Base-by-base conservation (phyloP, 441 rosid genomes). In the Mallotus japonicus region DNA sequence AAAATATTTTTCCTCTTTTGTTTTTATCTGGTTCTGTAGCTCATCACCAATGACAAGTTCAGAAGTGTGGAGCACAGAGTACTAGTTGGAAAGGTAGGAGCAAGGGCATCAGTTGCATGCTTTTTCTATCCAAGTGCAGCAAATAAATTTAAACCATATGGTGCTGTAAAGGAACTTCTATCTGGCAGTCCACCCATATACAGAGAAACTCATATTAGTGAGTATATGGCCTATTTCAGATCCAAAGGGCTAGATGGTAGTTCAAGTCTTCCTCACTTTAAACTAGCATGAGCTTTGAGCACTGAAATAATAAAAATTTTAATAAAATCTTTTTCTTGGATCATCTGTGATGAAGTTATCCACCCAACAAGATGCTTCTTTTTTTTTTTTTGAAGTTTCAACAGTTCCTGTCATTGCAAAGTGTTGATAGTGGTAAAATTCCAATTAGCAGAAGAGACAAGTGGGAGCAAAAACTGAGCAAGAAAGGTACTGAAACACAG, bases 1-100 rank as follows among this genome's bases (percentile, higher is more conserved):
- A 37, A 37, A 37, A 37, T 37, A 37, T 37, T 3, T 37, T 4
- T 37, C 47, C 47, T 42, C 8, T 13, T 7, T 1, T 62, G 10
- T 16, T 8, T 62, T 15, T 16, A 4, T 62, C 5, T 14, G 17
- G 37, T 4, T 72, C 0, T 67, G 62, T 55, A 79, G 89, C 78
- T 86, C 8, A 70, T 80, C 74, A 78, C 73, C 55, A 86, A 86
- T 32, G 77, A 72, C 72, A 81, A 76, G 77, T 83, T 86, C 77
- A 77, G 57, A 56, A 86, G 90, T 34, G 88, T 77, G 78, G 85
- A 86, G 76, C 90, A 86, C n/a, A 77, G 88, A 60, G 90, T 80
- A 12, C 44, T 78, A 10, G 81, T 66, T 8, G 63, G 84, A 56
- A 15, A 47, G 56, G 63, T 8, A 0, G 72, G 74, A 53, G 32